Conservation (phyloP, 352 stramenopile genomes). For the Phytophthora sp. region DNA sequence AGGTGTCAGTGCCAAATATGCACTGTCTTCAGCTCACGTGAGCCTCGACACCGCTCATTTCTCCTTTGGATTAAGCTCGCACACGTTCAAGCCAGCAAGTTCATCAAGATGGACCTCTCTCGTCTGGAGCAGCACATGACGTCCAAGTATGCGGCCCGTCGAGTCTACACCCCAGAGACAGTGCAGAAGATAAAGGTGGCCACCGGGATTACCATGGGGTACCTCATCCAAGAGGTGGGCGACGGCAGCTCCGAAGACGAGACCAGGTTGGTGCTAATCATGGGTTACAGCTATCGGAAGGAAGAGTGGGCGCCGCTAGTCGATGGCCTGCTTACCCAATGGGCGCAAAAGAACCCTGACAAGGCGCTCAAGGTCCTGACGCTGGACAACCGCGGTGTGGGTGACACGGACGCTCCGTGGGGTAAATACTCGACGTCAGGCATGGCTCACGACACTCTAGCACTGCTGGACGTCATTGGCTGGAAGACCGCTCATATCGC, state of each 20-base stretch:
- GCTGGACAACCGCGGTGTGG: slow-evolving; percentile 67
- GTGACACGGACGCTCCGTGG: slow-evolving; percentile 54
- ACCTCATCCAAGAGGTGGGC: slow-evolving; percentile 45
- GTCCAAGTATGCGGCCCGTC: slow-evolving; percentile 42
- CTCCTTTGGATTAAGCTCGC: slow-evolving; percentile 6
- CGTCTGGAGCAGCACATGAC: slow-evolving; percentile 52
- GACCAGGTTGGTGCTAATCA: slow-evolving; percentile 47
- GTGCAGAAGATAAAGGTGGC: slow-evolving; percentile 43
- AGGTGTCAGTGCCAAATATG: no score
- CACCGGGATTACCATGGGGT: slow-evolving; percentile 57
- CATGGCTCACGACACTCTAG: slow-evolving; percentile 70
- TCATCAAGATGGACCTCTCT: slow-evolving; percentile 30
- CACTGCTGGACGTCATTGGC: slow-evolving; percentile 56
- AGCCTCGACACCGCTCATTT: slow-evolving; percentile 21
- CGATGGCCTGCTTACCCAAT: slow-evolving; percentile 41
- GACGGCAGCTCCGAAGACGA: slow-evolving; percentile 29
- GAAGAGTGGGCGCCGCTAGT: slow-evolving; percentile 49
- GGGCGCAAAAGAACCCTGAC: slow-evolving; percentile 16
- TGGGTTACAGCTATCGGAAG: slow-evolving; percentile 51
- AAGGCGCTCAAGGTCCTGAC: slow-evolving; percentile 50
- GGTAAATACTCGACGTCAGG: slow-evolving; percentile 61
- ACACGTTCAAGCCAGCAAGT: slow-evolving; percentile 9
- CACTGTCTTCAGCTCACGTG: no score
- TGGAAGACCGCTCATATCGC: slow-evolving; percentile 62
- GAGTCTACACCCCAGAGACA: slow-evolving; percentile 36